These are phyloP conservation scores for Musa beccarii DNA, from an alignment of 176 grass and related monocot genomes.

Conservation along the genomic window DNA sequence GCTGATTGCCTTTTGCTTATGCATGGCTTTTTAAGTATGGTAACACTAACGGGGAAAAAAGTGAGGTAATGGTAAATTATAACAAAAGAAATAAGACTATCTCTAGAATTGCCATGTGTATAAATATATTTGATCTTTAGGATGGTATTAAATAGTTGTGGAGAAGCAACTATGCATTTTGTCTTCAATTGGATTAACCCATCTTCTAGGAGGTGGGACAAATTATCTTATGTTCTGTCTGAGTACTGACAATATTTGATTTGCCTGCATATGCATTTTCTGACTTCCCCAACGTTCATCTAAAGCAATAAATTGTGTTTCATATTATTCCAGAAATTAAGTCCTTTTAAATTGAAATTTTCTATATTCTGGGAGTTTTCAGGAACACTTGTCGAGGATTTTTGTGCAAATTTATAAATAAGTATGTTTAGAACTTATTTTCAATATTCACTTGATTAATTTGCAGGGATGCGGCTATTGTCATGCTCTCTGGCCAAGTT, in stretches of 20 bases:
- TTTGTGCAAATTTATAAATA: neutral
- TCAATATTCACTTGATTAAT: constrained; percentile 22
- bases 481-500: constrained; percentile 96
- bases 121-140: no score
- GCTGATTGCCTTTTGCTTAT: neutral
- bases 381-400: neutral
- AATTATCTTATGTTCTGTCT: neutral
- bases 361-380: no score
- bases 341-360: neutral
- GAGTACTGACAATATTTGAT: neutral
- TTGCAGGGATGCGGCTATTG: constrained; percentile 79
- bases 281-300: neutral
- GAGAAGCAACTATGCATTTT: neutral
- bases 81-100: neutral
- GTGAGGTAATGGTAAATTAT: neutral
- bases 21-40: neutral
- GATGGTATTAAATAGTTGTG: neutral
- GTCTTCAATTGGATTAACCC: neutral
- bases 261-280: neutral
- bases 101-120: no score
- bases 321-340: neutral
- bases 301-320: neutral
- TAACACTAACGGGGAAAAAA: neutral
- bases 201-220: no score
- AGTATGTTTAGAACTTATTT: constrained; percentile 4